These are phyloP conservation scores for Fusarium heterosporum DNA, from an alignment of 2,329 filamentous ascomycete species.

Conservation along the genomic window DNA sequence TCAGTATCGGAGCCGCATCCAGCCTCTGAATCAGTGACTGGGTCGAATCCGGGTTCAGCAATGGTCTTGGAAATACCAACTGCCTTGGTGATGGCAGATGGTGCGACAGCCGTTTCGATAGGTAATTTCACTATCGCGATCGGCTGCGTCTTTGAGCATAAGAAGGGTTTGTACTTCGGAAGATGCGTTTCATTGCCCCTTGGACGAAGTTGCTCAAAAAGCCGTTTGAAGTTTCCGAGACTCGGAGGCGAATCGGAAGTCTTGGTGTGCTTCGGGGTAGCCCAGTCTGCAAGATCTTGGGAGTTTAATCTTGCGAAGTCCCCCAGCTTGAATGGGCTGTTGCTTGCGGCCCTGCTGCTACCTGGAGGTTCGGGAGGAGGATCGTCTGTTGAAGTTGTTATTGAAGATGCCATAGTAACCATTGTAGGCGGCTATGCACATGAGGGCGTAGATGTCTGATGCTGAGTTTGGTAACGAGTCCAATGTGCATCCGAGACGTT, in stretches of 20 bases:
- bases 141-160: conserved; percentile 4
- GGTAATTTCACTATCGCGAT: conserved; percentile 24
- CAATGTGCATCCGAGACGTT: conserved; percentile 11
- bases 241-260: neutral
- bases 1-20: conserved; percentile 41
- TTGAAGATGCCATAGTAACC: conserved; percentile 31
- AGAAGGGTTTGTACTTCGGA: neutral
- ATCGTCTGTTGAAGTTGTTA: conserved; percentile 25
- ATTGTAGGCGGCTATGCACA: conserved; percentile 18
- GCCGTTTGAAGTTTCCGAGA: conserved; percentile 36
- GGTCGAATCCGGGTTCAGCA: neutral
- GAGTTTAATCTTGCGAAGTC: conserved; percentile 29
- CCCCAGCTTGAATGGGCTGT: conserved; percentile 26
- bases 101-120: neutral
- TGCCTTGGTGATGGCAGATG: neutral
- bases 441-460: conserved; percentile 6
- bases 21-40: conserved; percentile 29
- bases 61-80: neutral
- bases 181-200: neutral
- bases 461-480: conserved; percentile 1
- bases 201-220: conserved; percentile 30
- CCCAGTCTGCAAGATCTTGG: conserved; percentile 17
- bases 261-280: conserved; percentile 1
- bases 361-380: conserved; percentile 33
- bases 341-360: conserved; percentile 3